phyloP scores from a whole-genome alignment of 805 yeast species.

The Candida xiaguanensis region DNA sequence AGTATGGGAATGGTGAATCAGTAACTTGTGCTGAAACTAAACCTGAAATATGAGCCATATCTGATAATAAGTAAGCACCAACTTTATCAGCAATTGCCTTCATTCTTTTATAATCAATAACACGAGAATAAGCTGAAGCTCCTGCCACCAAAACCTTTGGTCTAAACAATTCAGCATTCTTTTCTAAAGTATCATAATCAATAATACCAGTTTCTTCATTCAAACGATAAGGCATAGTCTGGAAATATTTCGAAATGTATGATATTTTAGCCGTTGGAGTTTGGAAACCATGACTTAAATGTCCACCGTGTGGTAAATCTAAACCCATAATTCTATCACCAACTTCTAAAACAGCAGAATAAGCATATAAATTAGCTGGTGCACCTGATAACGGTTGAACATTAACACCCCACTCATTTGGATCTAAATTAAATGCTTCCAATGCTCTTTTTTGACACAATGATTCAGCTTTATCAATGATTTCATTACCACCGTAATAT shows the following conservation, averaged over 20 bases:
- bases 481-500: slow-evolving; percentile 98
- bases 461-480: slow-evolving; percentile 88
- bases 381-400: slow-evolving; percentile 97
- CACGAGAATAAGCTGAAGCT: slow-evolving; percentile 95
- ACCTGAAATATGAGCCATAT: slow-evolving; percentile 99
- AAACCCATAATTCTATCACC: slow-evolving; percentile 98
- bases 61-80: slow-evolving; percentile 93
- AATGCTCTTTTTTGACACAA: slow-evolving; percentile 94
- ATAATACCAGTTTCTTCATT: slow-evolving; percentile 88
- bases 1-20: slow-evolving; percentile 93
- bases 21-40: slow-evolving; percentile 93
- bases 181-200: slow-evolving; percentile 93
- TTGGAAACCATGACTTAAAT: slow-evolving; percentile 97
- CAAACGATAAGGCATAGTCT: slow-evolving; percentile 98
- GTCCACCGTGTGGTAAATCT: slow-evolving; percentile 98
- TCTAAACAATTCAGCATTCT: slow-evolving; percentile 86
- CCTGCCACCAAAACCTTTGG: slow-evolving; percentile 98
- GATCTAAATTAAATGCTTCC: slow-evolving; percentile 75
- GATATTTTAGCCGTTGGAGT: slow-evolving; percentile 91
- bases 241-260: slow-evolving; percentile 93
- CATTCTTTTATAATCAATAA: slow-evolving; percentile 96
- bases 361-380: slow-evolving; percentile 96
- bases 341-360: slow-evolving; percentile 91
- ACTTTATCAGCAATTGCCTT: slow-evolving; percentile 94
- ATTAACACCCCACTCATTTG: slow-evolving; percentile 94